Evolutionary conservation across 1,139 yeast species (phyloP).

Genomic region (Waltiozyma sp.): DNA sequence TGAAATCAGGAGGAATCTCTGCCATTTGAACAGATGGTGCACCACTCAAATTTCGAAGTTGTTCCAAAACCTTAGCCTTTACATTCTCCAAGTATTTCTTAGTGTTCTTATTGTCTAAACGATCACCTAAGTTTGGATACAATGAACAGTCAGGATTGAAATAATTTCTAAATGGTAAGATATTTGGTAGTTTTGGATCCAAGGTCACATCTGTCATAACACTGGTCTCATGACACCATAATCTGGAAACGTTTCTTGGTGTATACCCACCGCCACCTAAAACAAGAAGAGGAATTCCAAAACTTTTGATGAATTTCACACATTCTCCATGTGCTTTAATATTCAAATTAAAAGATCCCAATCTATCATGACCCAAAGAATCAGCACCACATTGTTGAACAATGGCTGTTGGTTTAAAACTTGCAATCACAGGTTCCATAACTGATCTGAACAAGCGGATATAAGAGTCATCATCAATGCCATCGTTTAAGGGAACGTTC

Average conservation of each 20-base stretch:
- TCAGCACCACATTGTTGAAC: constrained; percentile 93
- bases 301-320: constrained; percentile 77
- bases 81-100: constrained; percentile 78
- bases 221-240: constrained; percentile 88
- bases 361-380: constrained; percentile 80
- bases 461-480: constrained; percentile 83
- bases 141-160: constrained; percentile 88
- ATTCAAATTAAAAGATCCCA: constrained; percentile 86
- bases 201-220: constrained; percentile 70
- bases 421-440: constrained; percentile 69
- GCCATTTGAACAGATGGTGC: constrained; percentile 95
- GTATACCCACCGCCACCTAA: constrained; percentile 98
- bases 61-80: constrained; percentile 67
- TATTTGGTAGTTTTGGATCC: constrained; percentile 66
- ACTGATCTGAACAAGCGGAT: constrained; percentile 83
- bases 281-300: constrained; percentile 82
- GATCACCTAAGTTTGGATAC: constrained; percentile 83
- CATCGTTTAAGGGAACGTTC: constrained; percentile 85
- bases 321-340: constrained; percentile 95
- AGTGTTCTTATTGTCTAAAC: constrained; percentile 79
- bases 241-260: constrained; percentile 90
- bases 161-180: constrained; percentile 74
- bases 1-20: constrained; percentile 25
- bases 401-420: constrained; percentile 90
- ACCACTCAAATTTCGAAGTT: constrained; percentile 67